A percentile compares a stretch with the other conserved stretches of the same genome.
Conservation (phyloP, 2,329 filamentous ascomycete genomes). For the Helotiales sp. region DNA sequence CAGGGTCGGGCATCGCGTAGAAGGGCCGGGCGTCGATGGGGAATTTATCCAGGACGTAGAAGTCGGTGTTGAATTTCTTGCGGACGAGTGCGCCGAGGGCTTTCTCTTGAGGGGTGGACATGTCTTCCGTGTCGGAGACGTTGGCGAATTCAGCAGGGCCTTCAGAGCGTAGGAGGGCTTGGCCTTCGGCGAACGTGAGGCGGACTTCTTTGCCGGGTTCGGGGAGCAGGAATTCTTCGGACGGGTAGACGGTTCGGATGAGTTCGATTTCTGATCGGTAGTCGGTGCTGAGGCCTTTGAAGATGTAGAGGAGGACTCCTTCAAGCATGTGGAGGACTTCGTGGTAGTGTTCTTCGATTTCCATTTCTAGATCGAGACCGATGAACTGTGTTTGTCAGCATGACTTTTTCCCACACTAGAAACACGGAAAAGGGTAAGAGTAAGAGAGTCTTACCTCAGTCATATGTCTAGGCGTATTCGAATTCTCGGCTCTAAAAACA, state of each 20-base stretch:
- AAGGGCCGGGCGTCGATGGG: conserved; percentile 87
- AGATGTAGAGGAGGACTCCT: conserved; percentile 77
- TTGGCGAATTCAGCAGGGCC: conserved; percentile 70
- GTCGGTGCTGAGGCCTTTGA: conserved; percentile 66
- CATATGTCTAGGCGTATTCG: conserved; percentile 83
- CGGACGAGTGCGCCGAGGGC: conserved; percentile 86
- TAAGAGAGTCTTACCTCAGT: conserved; percentile 61
- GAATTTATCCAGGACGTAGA: conserved; percentile 97
- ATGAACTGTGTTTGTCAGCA: conserved; percentile 62
- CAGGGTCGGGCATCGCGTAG: conserved; percentile 82
- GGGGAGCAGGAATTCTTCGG: conserved; percentile 77
- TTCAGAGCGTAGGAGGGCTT: conserved; percentile 76
- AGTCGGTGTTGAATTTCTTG: conserved; percentile 91
- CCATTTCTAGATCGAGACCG: conserved; percentile 89
- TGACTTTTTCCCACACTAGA: neutral
- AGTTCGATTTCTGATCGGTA: conserved; percentile 75
- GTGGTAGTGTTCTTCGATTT: conserved; percentile 77
- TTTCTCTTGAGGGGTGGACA: conserved; percentile 82
- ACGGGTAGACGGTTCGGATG: conserved; percentile 75
- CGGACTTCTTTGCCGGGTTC: conserved; percentile 75
- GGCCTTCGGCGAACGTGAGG: conserved; percentile 78
- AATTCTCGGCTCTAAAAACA: conserved; percentile 86
- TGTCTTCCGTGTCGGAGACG: conserved; percentile 77
- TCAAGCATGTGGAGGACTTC: conserved; percentile 77
- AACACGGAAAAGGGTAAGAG: neutral